Conservation (phyloP, 345 rosid species). For the Sonneratia alba region DNA sequence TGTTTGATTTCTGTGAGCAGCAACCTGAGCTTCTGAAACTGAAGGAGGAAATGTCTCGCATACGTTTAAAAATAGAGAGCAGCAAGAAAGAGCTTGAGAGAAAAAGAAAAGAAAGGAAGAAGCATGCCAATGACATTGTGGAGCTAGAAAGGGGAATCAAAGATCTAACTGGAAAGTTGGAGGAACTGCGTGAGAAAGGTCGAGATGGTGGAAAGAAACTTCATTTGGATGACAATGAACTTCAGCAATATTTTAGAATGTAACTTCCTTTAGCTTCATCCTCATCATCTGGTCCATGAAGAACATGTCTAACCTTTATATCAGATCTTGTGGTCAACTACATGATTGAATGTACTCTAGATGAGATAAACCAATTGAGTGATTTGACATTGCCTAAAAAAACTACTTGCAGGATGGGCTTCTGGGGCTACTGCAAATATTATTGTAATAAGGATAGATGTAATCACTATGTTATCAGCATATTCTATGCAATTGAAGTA, state of each 20-base stretch:
- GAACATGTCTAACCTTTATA: background rate
- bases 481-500: background rate
- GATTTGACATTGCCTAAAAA: background rate
- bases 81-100: conserved; percentile 67
- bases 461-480: no score
- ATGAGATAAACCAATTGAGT: background rate
- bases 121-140: conserved; percentile 52
- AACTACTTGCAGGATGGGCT: background rate
- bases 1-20: conserved; percentile 25
- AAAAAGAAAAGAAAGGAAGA: conserved; percentile 63
- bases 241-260: conserved; percentile 79
- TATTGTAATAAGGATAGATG: background rate
- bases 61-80: conserved; percentile 75
- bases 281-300: background rate
- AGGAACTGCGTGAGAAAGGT: conserved; percentile 64
- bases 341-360: background rate
- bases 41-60: conserved; percentile 77
- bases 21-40: conserved; percentile 90
- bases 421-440: background rate
- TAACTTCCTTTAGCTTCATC: conserved; percentile 28
- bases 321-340: background rate
- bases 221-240: conserved; percentile 67
- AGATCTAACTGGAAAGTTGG: conserved; percentile 66
- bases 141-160: conserved; percentile 55
- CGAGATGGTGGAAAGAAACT: conserved; percentile 72